Evolutionary conservation across 495 filamentous ascomycete genomes (phyloP).

Genomic region (Bacidia rubella): DNA sequence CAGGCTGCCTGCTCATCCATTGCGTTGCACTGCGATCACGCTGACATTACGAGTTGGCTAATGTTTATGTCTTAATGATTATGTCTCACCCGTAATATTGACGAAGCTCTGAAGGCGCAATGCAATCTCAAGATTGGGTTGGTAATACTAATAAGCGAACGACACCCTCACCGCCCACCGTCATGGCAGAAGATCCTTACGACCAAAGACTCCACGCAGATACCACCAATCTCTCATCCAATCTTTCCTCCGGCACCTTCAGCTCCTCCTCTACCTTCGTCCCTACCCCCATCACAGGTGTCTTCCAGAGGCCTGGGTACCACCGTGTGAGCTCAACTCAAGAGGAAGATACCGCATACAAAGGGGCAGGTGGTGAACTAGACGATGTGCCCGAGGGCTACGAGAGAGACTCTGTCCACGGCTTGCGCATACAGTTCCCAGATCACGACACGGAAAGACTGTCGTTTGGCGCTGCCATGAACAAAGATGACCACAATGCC

Average conservation of each 20-base stretch:
- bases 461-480: background rate
- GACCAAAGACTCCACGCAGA: background rate
- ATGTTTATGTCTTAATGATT: no score
- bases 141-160: no score
- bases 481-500: background rate
- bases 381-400: background rate
- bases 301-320: constrained; percentile 7
- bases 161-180: no score
- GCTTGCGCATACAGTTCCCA: constrained; percentile 2
- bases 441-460: background rate
- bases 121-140: no score
- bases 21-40: no score
- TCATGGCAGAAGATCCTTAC: background rate
- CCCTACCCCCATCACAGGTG: constrained; percentile 6
- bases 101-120: no score
- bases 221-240: background rate
- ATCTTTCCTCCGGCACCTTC: constrained; percentile 8
- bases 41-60: no score
- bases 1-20: no score
- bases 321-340: background rate
- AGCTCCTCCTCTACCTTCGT: constrained; percentile 12
- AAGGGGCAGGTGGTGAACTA: background rate
- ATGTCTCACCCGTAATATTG: no score
- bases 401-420: background rate
- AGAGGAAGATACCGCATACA: constrained; percentile 11